Evolutionary conservation across 805 yeast genomes (phyloP).

Genomic region (Saccharomycopsis schoenii): DNA sequence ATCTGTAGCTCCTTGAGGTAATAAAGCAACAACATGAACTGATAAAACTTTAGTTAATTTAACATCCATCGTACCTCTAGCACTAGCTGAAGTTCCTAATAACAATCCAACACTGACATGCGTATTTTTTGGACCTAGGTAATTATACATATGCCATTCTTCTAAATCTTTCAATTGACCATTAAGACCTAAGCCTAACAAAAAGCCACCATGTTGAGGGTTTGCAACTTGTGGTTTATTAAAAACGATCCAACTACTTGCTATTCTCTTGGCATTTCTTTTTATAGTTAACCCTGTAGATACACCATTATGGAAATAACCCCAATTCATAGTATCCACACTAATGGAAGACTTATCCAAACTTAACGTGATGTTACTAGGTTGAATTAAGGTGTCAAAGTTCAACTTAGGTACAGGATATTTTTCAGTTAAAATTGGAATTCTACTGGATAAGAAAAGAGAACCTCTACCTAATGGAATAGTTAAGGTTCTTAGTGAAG

Average conservation of each 20-base stretch:
- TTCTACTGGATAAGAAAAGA: slow-evolving; percentile 52
- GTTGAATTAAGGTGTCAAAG: slow-evolving; percentile 53
- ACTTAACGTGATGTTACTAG: slow-evolving; percentile 55
- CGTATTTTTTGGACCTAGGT: slow-evolving; percentile 80
- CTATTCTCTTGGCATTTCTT: slow-evolving; percentile 53
- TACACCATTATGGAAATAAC: slow-evolving; percentile 85
- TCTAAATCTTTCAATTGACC: slow-evolving; percentile 79
- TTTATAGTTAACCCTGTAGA: slow-evolving; percentile 77
- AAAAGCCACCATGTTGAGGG: slow-evolving; percentile 88
- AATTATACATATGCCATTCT: slow-evolving; percentile 95
- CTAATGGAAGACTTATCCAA: slow-evolving; percentile 45
- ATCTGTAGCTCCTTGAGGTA: slow-evolving; percentile 87
- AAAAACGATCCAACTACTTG: slow-evolving; percentile 88
- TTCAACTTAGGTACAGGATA: slow-evolving; percentile 72
- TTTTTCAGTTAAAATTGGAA: slow-evolving; percentile 77
- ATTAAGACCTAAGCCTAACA: slow-evolving; percentile 84
- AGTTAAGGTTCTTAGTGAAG: slow-evolving; percentile 63
- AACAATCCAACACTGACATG: slow-evolving; percentile 78
- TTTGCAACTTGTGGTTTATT: slow-evolving; percentile 63
- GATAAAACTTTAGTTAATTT: slow-evolving; percentile 84
- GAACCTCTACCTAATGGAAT: slow-evolving; percentile 76
- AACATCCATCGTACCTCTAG: slow-evolving; percentile 71
- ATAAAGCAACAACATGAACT: slow-evolving; percentile 83
- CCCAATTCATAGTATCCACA: slow-evolving; percentile 58
- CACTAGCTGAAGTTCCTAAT: slow-evolving; percentile 88